Base-by-base conservation (phyloP, 768 basidiomycete genomes). In the Boletales sp. region DNA sequence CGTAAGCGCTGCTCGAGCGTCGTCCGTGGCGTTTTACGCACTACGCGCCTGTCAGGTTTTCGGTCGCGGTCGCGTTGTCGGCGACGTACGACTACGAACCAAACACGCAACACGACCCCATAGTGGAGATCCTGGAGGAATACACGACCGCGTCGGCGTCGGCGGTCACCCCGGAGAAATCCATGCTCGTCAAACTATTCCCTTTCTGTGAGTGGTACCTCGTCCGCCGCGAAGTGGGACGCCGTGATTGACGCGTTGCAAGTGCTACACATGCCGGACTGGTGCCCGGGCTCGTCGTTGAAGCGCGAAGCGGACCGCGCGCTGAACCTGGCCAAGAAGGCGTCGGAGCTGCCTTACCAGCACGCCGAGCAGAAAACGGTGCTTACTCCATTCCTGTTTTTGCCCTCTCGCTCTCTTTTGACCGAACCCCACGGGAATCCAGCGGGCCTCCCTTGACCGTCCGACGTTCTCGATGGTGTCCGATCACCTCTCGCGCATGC, bases 181-280 rank as follows among this genome's bases (percentile, higher is more conserved):
- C 49, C 11, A 35, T 39, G 32, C 11, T 50, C 7, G 36, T 55
- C 11, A 46, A 42, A 15, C n/a, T 41, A 12, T 55, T 37, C 65
- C 32, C 35, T 36, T 44, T 36, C 13, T 15, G 34, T 43, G 9
- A 28, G 40, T 41, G 6, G 13, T 4, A 4, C 4, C 18, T n/a
- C 12, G 25, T 14, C 19, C 7, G 40, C n/a, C 4, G 8, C 14
- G 15, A 8, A 15, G 21, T 13, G 25, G 12, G 1, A 17, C 15
- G 25, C 8, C 3, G 10, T 7, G 25, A 28, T 28, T 15, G 25
- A 30, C 14, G 7, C 18, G 17, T 38, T 13, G 31, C 25, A 41
- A 64, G 64, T 65, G 30, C 58, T 58, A 48, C 21, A 60, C 25
- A 32, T 61, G n/a, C 64, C 64, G 3, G 51, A 56, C 15, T 64